These are phyloP conservation scores for Aureobasidium musti DNA, from an alignment of 2,329 filamentous ascomycete genomes.

Conservation along the genomic window DNA sequence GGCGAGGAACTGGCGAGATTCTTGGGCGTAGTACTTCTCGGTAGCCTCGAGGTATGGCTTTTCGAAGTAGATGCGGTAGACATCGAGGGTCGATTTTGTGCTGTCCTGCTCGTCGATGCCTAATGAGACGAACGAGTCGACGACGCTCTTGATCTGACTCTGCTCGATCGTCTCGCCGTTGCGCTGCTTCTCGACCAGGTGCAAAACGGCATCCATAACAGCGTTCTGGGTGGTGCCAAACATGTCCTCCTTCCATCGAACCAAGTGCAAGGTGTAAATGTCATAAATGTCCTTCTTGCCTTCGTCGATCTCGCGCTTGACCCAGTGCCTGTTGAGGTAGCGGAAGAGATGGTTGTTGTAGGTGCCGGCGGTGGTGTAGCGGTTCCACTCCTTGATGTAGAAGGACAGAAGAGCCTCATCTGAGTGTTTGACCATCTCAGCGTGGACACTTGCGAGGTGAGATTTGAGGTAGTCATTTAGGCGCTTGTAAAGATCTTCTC, in stretches of 20 bases:
- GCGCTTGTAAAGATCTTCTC: constrained; percentile 93
- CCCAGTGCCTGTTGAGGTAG: constrained; percentile 98
- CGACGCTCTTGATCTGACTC: constrained; percentile 92
- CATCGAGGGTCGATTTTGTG: constrained; percentile 90
- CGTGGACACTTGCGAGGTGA: constrained; percentile 72
- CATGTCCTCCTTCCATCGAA: constrained; percentile 91
- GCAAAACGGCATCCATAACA: constrained; percentile 93
- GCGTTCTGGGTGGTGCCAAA: constrained; percentile 80
- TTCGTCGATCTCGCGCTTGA: constrained; percentile 97
- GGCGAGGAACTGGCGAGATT: constrained; percentile 90
- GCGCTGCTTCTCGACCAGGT: constrained; percentile 93
- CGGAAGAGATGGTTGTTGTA: constrained; percentile 97
- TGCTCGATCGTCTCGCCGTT: constrained; percentile 98
- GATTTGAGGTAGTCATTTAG: constrained; percentile 79
- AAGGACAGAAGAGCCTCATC: constrained; percentile 89
- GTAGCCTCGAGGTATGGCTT: constrained; percentile 87
- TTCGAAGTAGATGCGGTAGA: constrained; percentile 92
- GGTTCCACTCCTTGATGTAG: constrained; percentile 95
- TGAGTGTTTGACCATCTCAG: constrained; percentile 73
- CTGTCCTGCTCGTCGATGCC: constrained; percentile 92
- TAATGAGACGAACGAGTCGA: constrained; percentile 91
- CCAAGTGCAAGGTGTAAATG: constrained; percentile 94
- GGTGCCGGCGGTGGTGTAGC: constrained; percentile 93
- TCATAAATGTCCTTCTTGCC: constrained; percentile 98
- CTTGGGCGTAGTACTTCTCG: constrained; percentile 80